These are phyloP conservation scores for Penicillium glabrum DNA, from an alignment of 2,329 filamentous ascomycete species.

Conservation along the genomic window DNA sequence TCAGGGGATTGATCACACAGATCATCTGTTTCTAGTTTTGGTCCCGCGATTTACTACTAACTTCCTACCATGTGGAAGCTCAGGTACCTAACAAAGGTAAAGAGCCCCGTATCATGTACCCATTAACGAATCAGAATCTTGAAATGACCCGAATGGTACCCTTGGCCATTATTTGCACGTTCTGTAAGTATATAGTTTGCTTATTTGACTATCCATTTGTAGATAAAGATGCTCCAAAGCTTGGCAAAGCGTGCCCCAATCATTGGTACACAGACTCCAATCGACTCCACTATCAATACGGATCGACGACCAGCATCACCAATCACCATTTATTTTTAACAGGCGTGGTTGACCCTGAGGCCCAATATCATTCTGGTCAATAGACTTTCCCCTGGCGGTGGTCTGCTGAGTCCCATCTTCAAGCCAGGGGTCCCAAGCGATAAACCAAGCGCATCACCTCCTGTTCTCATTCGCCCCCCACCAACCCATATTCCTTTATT, in stretches of 20 bases:
- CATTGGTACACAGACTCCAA: not conserved
- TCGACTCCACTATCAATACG: not conserved
- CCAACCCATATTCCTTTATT: conserved; percentile 61
- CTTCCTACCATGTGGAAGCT: not conserved
- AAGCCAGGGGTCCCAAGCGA: conserved; percentile 49
- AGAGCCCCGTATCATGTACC: not conserved
- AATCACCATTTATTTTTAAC: not conserved
- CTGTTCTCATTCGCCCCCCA: conserved; percentile 62
- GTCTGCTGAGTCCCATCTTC: not conserved
- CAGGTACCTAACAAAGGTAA: too few species aligned
- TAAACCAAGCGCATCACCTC: conserved; percentile 61
- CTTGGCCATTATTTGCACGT: not conserved
- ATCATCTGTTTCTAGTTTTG: not conserved
- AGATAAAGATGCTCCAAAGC: not conserved
- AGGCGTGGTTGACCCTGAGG: conserved; percentile 8
- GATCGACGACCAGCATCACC: not conserved
- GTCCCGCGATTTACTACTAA: not conserved
- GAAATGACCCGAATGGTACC: not conserved
- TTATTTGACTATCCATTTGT: not conserved
- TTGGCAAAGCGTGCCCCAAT: conserved; percentile 3
- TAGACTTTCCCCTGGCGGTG: not conserved
- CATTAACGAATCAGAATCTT: not conserved
- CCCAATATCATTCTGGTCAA: not conserved
- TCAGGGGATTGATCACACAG: not conserved
- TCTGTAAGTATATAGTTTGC: not conserved